Conservation (phyloP, 2,329 filamentous ascomycete species). For the Teratosphaeria pseudoeucalypti region DNA sequence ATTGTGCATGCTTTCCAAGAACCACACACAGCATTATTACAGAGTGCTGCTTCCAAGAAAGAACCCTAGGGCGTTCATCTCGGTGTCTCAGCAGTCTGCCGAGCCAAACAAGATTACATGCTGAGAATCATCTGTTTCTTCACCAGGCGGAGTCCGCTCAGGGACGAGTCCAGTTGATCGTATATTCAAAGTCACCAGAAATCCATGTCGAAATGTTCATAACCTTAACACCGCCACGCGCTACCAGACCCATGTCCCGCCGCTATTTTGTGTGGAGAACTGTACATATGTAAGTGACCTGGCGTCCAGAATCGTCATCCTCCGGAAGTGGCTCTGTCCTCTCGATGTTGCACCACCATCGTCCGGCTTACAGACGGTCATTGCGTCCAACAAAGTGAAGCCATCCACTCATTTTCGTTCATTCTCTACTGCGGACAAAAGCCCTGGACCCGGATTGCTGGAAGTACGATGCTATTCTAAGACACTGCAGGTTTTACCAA, state of each 20-base stretch:
- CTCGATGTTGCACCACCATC: slow-evolving; percentile 3
- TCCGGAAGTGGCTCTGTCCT: slow-evolving; percentile 7
- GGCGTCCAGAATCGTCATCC: slow-evolving; percentile 11
- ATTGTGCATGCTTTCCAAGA: no score
- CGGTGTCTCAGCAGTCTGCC: no score
- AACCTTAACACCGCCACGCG: slow-evolving; percentile 10
- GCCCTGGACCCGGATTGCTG: background rate
- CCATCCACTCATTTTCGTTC: background rate
- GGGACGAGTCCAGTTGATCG: background rate
- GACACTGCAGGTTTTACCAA: background rate
- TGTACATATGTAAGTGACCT: slow-evolving; percentile 11
- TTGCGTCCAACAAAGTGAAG: background rate
- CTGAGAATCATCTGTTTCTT: background rate
- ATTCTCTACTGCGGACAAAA: background rate
- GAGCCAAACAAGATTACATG: no score
- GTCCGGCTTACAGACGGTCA: background rate
- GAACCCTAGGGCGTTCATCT: no score
- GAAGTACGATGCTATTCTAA: background rate
- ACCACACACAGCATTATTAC: no score
- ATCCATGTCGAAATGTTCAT: background rate
- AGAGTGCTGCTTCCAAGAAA: no score
- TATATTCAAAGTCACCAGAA: background rate
- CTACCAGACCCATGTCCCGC: slow-evolving; percentile 5
- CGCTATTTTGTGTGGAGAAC: slow-evolving; percentile 12
- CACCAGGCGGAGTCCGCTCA: background rate